Percentiles rank a stretch among this genome's conserved stretches.
These are phyloP conservation scores for Turnera subulata DNA, from an alignment of 345 rosid species.

Conservation along the genomic window DNA sequence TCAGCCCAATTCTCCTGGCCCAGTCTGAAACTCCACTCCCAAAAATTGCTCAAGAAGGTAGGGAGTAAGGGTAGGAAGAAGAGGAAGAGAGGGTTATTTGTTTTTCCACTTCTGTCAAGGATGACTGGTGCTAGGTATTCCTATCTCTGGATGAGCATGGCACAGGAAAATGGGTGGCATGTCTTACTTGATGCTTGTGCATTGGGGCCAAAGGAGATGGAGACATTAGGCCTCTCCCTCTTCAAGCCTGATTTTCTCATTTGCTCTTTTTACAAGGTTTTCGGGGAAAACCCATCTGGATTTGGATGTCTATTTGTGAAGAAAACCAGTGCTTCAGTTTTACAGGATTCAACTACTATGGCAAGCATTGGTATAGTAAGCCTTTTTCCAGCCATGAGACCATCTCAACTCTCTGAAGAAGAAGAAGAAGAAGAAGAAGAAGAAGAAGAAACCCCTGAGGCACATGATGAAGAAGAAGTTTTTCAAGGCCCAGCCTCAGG, in stretches of 20 bases:
- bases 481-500: slow-evolving; percentile 13
- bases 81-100: slow-evolving; percentile 59
- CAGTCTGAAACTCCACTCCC: slow-evolving; percentile 36
- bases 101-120: slow-evolving; percentile 76
- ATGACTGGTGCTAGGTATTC: slow-evolving; percentile 70
- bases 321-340: slow-evolving; percentile 44
- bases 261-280: slow-evolving; percentile 69
- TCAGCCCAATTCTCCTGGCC: slow-evolving; percentile 77
- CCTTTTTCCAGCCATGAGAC: slow-evolving; percentile 24
- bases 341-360: slow-evolving; percentile 27
- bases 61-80: slow-evolving; percentile 33
- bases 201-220: slow-evolving; percentile 78
- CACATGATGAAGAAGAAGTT: slow-evolving; percentile 6
- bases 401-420: slow-evolving; percentile 13
- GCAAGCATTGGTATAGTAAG: slow-evolving; percentile 34
- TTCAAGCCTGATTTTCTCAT: slow-evolving; percentile 76
- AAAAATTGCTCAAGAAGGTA: slow-evolving; percentile 51
- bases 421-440: slow-evolving; percentile 5
- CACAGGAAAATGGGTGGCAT: slow-evolving; percentile 74
- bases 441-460: background rate
- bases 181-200: slow-evolving; percentile 78
- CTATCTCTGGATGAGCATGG: slow-evolving; percentile 74
- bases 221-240: slow-evolving; percentile 74
- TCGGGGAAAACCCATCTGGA: slow-evolving; percentile 69
- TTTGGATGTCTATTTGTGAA: slow-evolving; percentile 73